Conservation (phyloP, 2,329 filamentous ascomycete species). For the Bipolaris cookei region DNA sequence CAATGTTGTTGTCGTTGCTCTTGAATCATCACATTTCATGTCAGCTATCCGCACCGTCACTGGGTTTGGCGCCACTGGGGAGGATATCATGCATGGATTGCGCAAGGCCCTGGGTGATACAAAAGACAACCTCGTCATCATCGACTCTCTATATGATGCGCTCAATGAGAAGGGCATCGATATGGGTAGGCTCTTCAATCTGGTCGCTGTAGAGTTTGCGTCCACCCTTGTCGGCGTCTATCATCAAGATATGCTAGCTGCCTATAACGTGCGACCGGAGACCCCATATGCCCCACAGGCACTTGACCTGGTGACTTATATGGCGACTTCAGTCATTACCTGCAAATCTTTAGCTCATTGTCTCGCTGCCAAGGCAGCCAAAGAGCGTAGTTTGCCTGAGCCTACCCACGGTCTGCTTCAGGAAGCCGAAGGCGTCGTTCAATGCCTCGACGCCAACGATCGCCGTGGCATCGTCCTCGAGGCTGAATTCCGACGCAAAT, state of each 20-base stretch:
- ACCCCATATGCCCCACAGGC: slow-evolving; percentile 58
- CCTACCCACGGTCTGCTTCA: slow-evolving; percentile 82
- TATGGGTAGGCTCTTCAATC: slow-evolving; percentile 68
- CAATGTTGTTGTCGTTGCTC: slow-evolving; percentile 78
- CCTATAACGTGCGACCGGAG: slow-evolving; percentile 32
- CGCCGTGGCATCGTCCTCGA: slow-evolving; percentile 71
- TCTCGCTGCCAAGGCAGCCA: slow-evolving; percentile 74
- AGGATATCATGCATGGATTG: slow-evolving; percentile 43
- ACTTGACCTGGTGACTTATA: slow-evolving; percentile 75
- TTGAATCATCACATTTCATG: slow-evolving; percentile 70
- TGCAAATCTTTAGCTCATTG: slow-evolving; percentile 76
- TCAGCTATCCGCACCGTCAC: slow-evolving; percentile 72
- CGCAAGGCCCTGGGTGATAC: slow-evolving; percentile 27
- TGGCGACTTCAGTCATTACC: slow-evolving; percentile 85
- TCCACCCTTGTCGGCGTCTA: slow-evolving; percentile 80
- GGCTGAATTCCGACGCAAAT: slow-evolving; percentile 85
- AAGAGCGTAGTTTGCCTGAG: slow-evolving; percentile 74
- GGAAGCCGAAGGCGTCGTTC: slow-evolving; percentile 76
- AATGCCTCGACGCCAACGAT: slow-evolving; percentile 66
- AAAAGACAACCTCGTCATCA: slow-evolving; percentile 66
- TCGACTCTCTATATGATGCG: slow-evolving; percentile 80
- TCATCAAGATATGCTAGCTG: slow-evolving; percentile 77
- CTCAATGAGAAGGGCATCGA: slow-evolving; percentile 44
- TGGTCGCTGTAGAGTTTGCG: slow-evolving; percentile 69
- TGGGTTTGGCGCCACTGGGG: slow-evolving; percentile 67